Conservation (phyloP, 1,284 basidiomycete genomes). For the Rhizoctonia solani region DNA sequence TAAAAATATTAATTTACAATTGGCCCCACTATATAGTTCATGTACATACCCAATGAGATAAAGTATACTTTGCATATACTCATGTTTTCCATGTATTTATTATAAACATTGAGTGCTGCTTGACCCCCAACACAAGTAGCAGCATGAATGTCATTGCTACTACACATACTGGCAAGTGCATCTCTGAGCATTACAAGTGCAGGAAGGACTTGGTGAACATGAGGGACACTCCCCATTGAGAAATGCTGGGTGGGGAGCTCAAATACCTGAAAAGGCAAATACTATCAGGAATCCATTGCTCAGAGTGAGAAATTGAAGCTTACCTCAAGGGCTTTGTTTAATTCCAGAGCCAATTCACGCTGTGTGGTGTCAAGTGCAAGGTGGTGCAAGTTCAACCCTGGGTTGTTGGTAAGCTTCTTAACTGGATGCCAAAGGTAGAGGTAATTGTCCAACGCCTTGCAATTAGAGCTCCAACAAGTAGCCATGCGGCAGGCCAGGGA, state of each 20-base stretch:
- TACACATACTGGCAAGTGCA: not conserved
- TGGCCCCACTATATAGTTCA: no score
- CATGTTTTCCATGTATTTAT: slow-evolving; percentile 24
- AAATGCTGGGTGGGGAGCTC: slow-evolving; percentile 5
- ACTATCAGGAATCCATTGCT: not conserved
- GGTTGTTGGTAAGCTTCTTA: not conserved
- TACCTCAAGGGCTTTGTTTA: slow-evolving; percentile 14
- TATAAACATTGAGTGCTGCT: slow-evolving; percentile 14
- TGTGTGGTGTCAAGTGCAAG: not conserved
- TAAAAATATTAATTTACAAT: no score
- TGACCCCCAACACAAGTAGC: slow-evolving; percentile 8
- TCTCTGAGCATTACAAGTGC: not conserved
- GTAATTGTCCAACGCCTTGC: not conserved
- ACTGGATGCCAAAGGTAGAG: slow-evolving; percentile 5
- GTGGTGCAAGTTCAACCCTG: not conserved
- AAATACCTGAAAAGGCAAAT: slow-evolving; percentile 2
- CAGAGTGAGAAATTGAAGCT: not conserved
- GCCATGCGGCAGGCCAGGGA: not conserved
- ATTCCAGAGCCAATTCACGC: not conserved
- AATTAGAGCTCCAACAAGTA: slow-evolving; percentile 5
- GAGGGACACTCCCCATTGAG: not conserved
- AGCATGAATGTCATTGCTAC: not conserved
- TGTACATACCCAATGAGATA: slow-evolving; percentile 1
- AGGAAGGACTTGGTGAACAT: not conserved
- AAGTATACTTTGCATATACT: slow-evolving; percentile 29